Base-by-base conservation (phyloP, 768 basidiomycete species). In the Psilocybe subaeruginosa region DNA sequence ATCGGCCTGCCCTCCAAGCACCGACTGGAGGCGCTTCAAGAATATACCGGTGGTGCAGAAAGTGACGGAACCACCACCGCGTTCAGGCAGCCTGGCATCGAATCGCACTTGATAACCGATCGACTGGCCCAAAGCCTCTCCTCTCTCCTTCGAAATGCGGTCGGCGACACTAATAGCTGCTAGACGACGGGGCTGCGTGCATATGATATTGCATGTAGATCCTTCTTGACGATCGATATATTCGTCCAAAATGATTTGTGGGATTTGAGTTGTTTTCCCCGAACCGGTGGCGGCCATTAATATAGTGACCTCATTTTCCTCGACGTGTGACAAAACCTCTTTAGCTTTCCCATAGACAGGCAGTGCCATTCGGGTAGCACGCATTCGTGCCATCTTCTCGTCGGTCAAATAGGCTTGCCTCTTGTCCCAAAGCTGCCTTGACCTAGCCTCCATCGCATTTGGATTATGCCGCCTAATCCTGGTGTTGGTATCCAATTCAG, bases 41-140 rank as follows among this genome's bases (percentile, higher is more conserved):
- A 98, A 92, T 58, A 96, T 84, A 50, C 95, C 96, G 17, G 92
- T 93, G 5, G 96, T 98, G 76, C 93, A 96, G 75, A 95, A 98
- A 1, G 93, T 92, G 72, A 97, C 84, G 37, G 87, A 90, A 2
- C 95, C 96, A 73, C 95, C 82, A 72, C 95, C 82, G 12, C 85
- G 82, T 65, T 91, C 82, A 11, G 96, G 95, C 1, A 83, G 76
- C 67, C 88, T 92, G 50, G 85, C 77, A 64, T 97, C 95, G 71
- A 97, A 97, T 19, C 96, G 88, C 48, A 97, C 94, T 69, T 93
- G 92, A 72, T 97, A 97, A 2, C 96, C 96, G 46, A 98, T 84
- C 8, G 88, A 84, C 30, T 72, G 73, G 8, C 96, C 96, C 4
- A 90, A 61, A 0, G 65, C 54, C 71, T 95, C 88, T 2, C 89